Evolutionary conservation across 2,329 filamentous ascomycete genomes (phyloP), one percentile per base, ranked within the genome.

Genomic region (Xylaria sp.): DNA sequence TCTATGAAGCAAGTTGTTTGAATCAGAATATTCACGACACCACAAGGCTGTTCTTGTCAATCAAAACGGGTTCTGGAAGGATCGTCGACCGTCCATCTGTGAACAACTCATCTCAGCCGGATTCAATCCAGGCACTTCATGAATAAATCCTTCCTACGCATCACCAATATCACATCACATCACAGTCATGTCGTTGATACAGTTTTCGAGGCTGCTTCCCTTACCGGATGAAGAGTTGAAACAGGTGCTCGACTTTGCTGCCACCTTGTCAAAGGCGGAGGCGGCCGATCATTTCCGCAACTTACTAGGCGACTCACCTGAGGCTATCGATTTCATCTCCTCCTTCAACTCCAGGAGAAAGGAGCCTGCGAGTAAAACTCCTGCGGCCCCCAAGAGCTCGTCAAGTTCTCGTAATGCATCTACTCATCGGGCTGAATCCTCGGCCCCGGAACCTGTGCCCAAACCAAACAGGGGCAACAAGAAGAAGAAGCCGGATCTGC

Each of bases 271-370:
- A 18, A 92, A 89, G 70, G 76, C 85, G 55, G 89, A 88, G 64
- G 90, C 91, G 11, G 91, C 86, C 54, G 87, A 92, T 48, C 91
- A 97, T 74, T 88, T 99, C 62, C 89, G 87, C 73, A 91, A 94
- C 70, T 79, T 99, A 56, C 83, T 99, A 0, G 94, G 93, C 54
- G 91, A 96, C 72, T 92, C 90, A 5, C 84, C 92, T 1, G 86
- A 89, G 67, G 83, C 79, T 47, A 77, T 92, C 62, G 88, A 92
- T 68, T 94, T 91, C 71, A 87, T 92, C 64, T 85, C 90, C 0
- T 87, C 86, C 16, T 93, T 93, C 72, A 97, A 96, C 71, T 83
- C 87, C 2, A 84, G 79, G 16, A 76, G 84, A 54, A 75, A 79
- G 65, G 78, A 78, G 18, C 78, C 77, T 1, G 5, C 23, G 23